Evolutionary conservation across 179 eudicot genomes (phyloP).

Genomic region (Silene noctiflora): DNA sequence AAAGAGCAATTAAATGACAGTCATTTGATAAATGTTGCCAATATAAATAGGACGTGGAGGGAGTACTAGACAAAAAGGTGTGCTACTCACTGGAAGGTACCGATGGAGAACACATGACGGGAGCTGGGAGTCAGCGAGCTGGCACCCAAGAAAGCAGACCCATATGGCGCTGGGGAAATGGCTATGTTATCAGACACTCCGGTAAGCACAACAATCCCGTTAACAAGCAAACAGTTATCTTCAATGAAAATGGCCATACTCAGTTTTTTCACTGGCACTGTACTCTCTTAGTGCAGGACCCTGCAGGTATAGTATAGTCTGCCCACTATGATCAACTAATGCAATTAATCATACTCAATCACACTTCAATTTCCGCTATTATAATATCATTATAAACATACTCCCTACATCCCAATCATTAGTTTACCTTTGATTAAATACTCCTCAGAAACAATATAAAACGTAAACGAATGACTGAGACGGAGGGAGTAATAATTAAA

Average conservation of each 20-base stretch:
- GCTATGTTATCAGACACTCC: slow-evolving; percentile 46
- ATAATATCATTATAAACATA: not conserved
- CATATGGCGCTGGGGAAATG: slow-evolving; percentile 35
- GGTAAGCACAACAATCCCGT: slow-evolving; percentile 42
- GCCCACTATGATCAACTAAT: not conserved
- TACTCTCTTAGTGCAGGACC: too few species aligned
- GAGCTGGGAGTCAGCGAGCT: slow-evolving; percentile 30
- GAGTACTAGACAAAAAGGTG: not conserved
- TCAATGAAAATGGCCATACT: slow-evolving; percentile 24
- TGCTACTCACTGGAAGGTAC: slow-evolving; percentile 52
- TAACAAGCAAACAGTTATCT: slow-evolving; percentile 46
- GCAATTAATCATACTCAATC: not conserved
- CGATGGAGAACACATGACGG: slow-evolving; percentile 52
- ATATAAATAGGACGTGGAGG: too few species aligned
- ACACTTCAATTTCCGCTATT: not conserved
- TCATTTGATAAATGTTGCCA: too few species aligned
- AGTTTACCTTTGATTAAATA: too few species aligned
- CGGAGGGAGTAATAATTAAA: not conserved
- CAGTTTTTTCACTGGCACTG: not conserved
- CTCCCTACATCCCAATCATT: too few species aligned
- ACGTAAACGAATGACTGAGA: too few species aligned
- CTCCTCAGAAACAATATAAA: too few species aligned
- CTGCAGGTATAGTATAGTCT: not conserved
- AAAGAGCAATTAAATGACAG: too few species aligned
- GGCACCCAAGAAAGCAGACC: slow-evolving; percentile 59